Base-by-base conservation (phyloP, 108 stramenopile species). In the Pseudonitzschia delicatissima region DNA sequence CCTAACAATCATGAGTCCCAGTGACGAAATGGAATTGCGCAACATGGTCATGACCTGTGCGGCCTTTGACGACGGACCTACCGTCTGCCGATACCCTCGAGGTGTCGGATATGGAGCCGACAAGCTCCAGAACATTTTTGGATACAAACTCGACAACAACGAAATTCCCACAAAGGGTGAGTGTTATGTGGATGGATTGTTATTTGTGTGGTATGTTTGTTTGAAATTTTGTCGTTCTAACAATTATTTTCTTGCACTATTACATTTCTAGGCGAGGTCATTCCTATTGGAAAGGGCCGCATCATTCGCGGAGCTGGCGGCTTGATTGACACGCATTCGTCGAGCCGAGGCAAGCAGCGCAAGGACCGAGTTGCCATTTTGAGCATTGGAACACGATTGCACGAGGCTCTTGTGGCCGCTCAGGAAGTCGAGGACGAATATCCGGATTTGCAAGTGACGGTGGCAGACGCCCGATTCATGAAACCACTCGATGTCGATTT, bases 391-490 rank as follows among this genome's bases (percentile, higher is more conserved):
- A 96, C 97, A 3, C 87, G 97, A 51, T 79, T 98, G 13, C 84
- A 87, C 64, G 93, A 94, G 62, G 73, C 95, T 6, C 79, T 95
- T 23, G 66, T 93, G 27, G 97, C 97, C 29, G 97, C 97, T 18
- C 70, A 91, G 39, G 92, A 95, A 57, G 79, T 94, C 0, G 97
- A 98, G 81, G 91, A 89, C 29, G 72, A 72, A 35, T 79, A 95
- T 50, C 75, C 83, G 9, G 84, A 81, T 62, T 60, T 98, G 45
- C 86, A 89, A 32, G 94, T 96, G 7, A 96, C 96, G 2, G 97
- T 96, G 12, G 97, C 96, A 32, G 97, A 96, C 79, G 97, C 95
- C 21, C 88, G 97, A 1, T 98, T 95, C 85, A 93, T 96, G 95
- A 98, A 98, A 76, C 97, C 96, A 23, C 62, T 96, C 45, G 96